Percentiles rank a stretch among this genome's conserved stretches.
phyloP scores from a whole-genome alignment of 1,139 yeast species.

The Diutina ranongensis region DNA sequence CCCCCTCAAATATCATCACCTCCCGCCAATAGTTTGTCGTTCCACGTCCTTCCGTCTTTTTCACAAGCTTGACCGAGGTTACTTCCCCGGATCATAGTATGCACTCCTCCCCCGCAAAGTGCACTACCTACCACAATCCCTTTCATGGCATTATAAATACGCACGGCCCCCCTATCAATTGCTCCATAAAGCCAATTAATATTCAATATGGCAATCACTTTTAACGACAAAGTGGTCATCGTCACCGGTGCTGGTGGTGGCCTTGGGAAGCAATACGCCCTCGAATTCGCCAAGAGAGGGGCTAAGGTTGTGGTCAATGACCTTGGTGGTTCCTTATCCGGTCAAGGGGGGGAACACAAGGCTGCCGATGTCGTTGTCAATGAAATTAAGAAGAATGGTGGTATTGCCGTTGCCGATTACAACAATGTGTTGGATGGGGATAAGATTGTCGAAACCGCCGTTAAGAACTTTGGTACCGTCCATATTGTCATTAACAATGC shows the following conservation, averaged over 20 bases:
- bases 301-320: conserved; percentile 92
- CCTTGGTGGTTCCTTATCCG: conserved; percentile 74
- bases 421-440: conserved; percentile 87
- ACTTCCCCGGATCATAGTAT: conserved; percentile 2
- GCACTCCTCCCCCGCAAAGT: not conserved
- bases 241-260: conserved; percentile 99
- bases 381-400: conserved; percentile 68
- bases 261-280: conserved; percentile 78
- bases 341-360: conserved; percentile 49
- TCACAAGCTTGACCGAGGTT: conserved; percentile 5
- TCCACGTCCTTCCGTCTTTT: not conserved
- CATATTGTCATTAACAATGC: conserved; percentile 90
- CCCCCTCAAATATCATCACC: not conserved
- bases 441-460: conserved; percentile 76
- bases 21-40: not conserved
- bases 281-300: conserved; percentile 80
- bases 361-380: conserved; percentile 88
- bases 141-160: not conserved
- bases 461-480: conserved; percentile 77
- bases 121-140: not conserved
- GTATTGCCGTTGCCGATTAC: conserved; percentile 87
- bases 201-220: conserved; percentile 18
- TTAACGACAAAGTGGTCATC: conserved; percentile 76
- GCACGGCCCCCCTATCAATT: not conserved
- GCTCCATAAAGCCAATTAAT: not conserved